These are phyloP conservation scores for Fusarium mundagurra DNA, from an alignment of 2,329 filamentous ascomycete genomes.

Conservation along the genomic window DNA sequence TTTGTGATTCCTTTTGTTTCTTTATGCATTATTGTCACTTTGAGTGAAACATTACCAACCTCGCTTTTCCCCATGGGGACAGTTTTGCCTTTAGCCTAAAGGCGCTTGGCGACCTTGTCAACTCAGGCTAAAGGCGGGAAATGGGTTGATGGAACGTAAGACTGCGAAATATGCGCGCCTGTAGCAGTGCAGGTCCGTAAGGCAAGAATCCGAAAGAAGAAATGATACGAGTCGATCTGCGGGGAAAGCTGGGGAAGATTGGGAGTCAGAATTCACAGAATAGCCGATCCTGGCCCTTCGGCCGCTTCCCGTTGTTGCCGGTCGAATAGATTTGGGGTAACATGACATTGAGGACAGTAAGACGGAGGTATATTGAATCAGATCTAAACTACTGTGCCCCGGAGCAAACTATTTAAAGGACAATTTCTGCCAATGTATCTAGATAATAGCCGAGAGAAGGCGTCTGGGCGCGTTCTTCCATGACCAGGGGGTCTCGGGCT, in stretches of 20 bases:
- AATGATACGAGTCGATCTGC: slow-evolving; percentile 6
- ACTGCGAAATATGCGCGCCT: slow-evolving; percentile 9
- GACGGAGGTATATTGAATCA: background rate
- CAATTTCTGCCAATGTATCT: background rate
- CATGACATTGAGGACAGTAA: background rate
- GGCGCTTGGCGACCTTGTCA: background rate
- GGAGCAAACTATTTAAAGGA: background rate
- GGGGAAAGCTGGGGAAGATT: slow-evolving; percentile 23
- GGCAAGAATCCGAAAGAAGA: background rate
- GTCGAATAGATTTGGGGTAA: background rate
- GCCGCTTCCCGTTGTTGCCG: background rate
- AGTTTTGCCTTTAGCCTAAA: slow-evolving; percentile 15
- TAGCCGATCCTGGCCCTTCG: background rate
- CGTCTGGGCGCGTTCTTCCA: slow-evolving; percentile 1
- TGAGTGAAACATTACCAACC: background rate
- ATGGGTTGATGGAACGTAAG: slow-evolving; percentile 5
- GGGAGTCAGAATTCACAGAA: background rate
- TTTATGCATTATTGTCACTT: background rate
- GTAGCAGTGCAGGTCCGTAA: background rate
- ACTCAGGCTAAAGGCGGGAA: slow-evolving; percentile 20
- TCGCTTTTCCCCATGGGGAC: slow-evolving; percentile 3
- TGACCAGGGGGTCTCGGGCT: slow-evolving; percentile 71
- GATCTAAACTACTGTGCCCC: background rate
- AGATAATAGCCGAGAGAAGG: slow-evolving; percentile 14
- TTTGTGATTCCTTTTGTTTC: background rate